Conservation (phyloP, 371 early-diverging fungal species). For the Capillidium heterosporum region DNA sequence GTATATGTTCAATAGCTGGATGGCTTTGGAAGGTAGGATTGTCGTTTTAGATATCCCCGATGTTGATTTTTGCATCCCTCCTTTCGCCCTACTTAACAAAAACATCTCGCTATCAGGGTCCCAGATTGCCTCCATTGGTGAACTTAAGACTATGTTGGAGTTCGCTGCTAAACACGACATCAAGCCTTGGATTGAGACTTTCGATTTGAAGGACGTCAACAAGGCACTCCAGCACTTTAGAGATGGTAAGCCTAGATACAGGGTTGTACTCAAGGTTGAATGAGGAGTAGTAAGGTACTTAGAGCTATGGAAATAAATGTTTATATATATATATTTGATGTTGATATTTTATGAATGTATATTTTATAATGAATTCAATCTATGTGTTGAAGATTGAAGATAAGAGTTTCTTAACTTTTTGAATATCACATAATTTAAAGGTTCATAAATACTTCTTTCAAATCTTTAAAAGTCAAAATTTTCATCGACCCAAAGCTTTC, state of each 20-base stretch:
- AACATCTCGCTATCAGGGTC: slow-evolving; percentile 41
- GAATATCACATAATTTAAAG: too few species aligned
- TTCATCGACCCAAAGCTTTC: too few species aligned
- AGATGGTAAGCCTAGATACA: background rate
- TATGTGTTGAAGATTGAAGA: too few species aligned
- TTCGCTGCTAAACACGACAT: slow-evolving; percentile 48
- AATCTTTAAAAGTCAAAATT: too few species aligned
- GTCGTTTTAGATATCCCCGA: slow-evolving; percentile 52
- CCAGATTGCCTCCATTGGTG: slow-evolving; percentile 37
- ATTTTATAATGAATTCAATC: too few species aligned
- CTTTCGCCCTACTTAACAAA: slow-evolving; percentile 19
- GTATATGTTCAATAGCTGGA: slow-evolving; percentile 21
- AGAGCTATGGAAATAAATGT: too few species aligned
- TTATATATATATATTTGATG: too few species aligned
- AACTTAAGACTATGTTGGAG: slow-evolving; percentile 39
- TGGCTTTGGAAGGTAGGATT: slow-evolving; percentile 30
- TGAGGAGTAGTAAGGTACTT: too few species aligned
- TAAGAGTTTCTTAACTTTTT: too few species aligned
- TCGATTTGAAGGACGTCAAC: slow-evolving; percentile 40
- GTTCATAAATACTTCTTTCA: too few species aligned
- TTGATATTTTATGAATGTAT: too few species aligned
- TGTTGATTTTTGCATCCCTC: slow-evolving; percentile 19
- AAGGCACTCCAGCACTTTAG: slow-evolving; percentile 7
- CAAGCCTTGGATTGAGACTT: slow-evolving; percentile 39
- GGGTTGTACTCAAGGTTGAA: background rate